phyloP scores from a whole-genome alignment of 768 basidiomycete species.

The Coprinellus aureogranulatus region DNA sequence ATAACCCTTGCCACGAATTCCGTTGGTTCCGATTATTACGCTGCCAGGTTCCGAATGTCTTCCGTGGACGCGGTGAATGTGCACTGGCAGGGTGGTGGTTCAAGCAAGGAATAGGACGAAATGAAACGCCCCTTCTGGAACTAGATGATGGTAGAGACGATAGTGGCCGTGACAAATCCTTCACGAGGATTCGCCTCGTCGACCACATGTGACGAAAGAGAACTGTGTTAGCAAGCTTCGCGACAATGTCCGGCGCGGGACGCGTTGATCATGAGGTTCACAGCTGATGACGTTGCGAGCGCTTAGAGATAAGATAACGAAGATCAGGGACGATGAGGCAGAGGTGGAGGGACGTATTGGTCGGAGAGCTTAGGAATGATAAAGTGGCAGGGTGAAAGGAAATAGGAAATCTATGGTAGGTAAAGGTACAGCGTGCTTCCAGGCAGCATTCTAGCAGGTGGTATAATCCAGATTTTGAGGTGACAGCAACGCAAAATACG shows the following conservation, averaged over 20 bases:
- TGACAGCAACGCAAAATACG: background rate
- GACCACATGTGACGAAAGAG: background rate
- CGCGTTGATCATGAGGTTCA: background rate
- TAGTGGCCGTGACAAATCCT: background rate
- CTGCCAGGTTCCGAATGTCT: background rate
- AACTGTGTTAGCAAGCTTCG: background rate
- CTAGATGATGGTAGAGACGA: background rate
- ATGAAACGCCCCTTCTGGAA: background rate
- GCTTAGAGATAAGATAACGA: slow-evolving; percentile 1
- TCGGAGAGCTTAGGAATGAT: too few species aligned
- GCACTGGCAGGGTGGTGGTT: background rate
- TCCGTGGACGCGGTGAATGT: background rate
- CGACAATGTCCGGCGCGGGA: too few species aligned
- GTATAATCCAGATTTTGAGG: background rate
- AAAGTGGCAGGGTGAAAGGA: too few species aligned
- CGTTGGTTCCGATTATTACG: background rate
- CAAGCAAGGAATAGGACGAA: background rate
- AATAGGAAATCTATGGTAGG: too few species aligned
- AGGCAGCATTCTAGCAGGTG: background rate
- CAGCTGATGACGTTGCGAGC: background rate
- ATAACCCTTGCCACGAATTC: background rate
- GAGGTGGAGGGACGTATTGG: background rate
- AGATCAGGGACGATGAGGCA: background rate
- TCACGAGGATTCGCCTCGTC: background rate
- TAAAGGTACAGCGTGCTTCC: too few species aligned